Percentiles rank a stretch among this genome's conserved stretches.
phyloP scores from a whole-genome alignment of 192 early-diverging fungal genomes.

The Coemansia sp. region DNA sequence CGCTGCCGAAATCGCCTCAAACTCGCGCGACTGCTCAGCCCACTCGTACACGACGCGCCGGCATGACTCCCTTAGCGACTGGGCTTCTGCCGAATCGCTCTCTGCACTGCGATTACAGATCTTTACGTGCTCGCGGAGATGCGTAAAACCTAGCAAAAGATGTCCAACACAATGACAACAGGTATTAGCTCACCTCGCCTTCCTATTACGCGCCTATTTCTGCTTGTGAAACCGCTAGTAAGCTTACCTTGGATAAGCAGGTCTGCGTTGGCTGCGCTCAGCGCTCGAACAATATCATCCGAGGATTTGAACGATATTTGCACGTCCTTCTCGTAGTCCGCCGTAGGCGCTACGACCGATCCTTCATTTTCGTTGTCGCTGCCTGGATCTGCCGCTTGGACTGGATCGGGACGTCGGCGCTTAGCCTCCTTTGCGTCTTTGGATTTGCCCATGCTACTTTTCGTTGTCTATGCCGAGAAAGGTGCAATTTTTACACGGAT shows the following conservation, averaged over 20 bases:
- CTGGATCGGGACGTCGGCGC: background rate
- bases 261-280: slow-evolving; percentile 35
- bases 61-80: slow-evolving; percentile 27
- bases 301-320: slow-evolving; percentile 37
- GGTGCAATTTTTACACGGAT: background rate
- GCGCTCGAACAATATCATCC: slow-evolving; percentile 32
- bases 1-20: slow-evolving; percentile 18
- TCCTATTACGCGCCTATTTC: too few relatives aligned
- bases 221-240: background rate
- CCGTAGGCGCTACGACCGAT: background rate
- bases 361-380: background rate
- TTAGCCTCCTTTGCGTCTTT: slow-evolving; percentile 13
- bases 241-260: slow-evolving; percentile 54
- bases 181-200: too few relatives aligned
- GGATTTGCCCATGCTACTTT: slow-evolving; percentile 7
- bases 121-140: slow-evolving; percentile 49
- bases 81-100: background rate
- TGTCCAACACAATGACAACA: too few relatives aligned
- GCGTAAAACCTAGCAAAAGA: slow-evolving; percentile 41
- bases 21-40: slow-evolving; percentile 29
- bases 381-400: slow-evolving; percentile 7
- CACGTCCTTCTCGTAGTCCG: slow-evolving; percentile 20
- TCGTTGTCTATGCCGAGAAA: background rate
- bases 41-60: slow-evolving; percentile 48
- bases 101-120: slow-evolving; percentile 31